A percentile compares a stretch with the other conserved stretches of the same genome.
phyloP scores from a whole-genome alignment of 306 rosid species.

The Parietaria judaica region DNA sequence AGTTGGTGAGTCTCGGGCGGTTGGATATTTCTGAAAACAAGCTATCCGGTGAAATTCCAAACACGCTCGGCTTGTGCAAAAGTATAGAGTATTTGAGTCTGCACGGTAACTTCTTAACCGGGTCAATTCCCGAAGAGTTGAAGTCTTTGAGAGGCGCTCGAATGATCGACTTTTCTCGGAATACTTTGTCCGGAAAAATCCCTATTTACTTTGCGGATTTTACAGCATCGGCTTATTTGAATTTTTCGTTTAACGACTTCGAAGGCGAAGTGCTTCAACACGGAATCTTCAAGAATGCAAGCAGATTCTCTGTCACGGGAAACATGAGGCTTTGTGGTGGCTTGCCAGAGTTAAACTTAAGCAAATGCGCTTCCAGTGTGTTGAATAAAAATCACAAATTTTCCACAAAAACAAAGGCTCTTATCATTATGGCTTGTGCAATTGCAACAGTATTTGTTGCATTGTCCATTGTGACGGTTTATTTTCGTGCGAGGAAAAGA shows the following conservation, averaged over 20 bases:
- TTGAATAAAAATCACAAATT: neutral
- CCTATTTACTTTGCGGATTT: neutral
- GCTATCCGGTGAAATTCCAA: slow-evolving; percentile 19
- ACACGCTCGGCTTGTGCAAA: slow-evolving; percentile 6
- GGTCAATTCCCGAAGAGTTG: slow-evolving; percentile 15
- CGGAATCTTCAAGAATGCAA: neutral
- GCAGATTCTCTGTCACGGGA: neutral
- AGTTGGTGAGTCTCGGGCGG: neutral
- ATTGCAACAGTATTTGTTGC: neutral
- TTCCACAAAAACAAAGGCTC: neutral
- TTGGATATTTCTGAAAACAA: slow-evolving; percentile 20
- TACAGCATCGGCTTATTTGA: neutral
- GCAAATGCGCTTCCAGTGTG: neutral
- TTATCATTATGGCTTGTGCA: neutral
- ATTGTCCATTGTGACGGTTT: neutral
- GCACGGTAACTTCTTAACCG: slow-evolving; percentile 16
- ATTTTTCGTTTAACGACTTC: neutral
- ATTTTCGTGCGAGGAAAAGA: neutral
- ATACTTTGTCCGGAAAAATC: neutral
- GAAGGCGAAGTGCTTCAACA: neutral
- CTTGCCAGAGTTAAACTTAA: neutral
- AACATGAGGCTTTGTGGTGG: neutral
- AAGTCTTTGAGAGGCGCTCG: slow-evolving; percentile 10
- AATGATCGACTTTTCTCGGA: slow-evolving; percentile 23
- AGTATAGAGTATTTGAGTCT: slow-evolving; percentile 9